Evolutionary conservation across 371 early-diverging fungal species (phyloP).

Genomic region (Rhizopus sp.): DNA sequence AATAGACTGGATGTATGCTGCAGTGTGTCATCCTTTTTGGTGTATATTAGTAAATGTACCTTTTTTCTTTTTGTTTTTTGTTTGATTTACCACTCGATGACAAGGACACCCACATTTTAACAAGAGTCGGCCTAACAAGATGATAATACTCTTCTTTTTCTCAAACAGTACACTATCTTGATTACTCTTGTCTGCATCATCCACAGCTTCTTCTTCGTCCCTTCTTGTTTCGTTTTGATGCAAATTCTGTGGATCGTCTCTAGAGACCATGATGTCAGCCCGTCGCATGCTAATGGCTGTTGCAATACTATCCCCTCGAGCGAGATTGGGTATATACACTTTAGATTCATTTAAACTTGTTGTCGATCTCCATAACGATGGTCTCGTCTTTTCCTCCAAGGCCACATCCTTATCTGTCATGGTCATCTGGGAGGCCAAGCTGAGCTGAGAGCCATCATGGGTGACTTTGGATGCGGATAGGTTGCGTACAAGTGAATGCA

Average conservation of each 20-base stretch:
- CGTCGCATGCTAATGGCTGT: slow-evolving; percentile 30
- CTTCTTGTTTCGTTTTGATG: slow-evolving; percentile 18
- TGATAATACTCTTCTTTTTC: slow-evolving; percentile 35
- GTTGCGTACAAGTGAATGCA: not conserved
- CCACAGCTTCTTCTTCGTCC: not conserved
- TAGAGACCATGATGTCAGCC: slow-evolving; percentile 27
- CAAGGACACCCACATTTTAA: slow-evolving; percentile 47
- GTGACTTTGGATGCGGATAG: not conserved
- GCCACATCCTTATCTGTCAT: slow-evolving; percentile 24
- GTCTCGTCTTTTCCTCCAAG: slow-evolving; percentile 1
- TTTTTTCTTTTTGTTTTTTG: not conserved
- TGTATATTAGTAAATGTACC: not conserved
- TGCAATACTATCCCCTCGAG: slow-evolving; percentile 26
- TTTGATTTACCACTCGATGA: slow-evolving; percentile 38
- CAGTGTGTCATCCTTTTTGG: slow-evolving; percentile 37
- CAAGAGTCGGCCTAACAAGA: slow-evolving; percentile 35
- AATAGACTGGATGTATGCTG: slow-evolving; percentile 33
- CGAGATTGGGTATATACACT: slow-evolving; percentile 2
- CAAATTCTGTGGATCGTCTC: slow-evolving; percentile 30
- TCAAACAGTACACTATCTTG: slow-evolving; percentile 22
- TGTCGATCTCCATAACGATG: slow-evolving; percentile 16
- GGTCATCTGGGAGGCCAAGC: slow-evolving; percentile 33
- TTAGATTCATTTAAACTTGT: not conserved
- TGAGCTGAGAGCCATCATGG: slow-evolving; percentile 21
- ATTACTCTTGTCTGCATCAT: not conserved